A percentile compares a stretch with the other conserved stretches of the same genome.
phyloP scores from a whole-genome alignment of 192 early-diverging fungal species.

The Linnemannia hyalina region DNA sequence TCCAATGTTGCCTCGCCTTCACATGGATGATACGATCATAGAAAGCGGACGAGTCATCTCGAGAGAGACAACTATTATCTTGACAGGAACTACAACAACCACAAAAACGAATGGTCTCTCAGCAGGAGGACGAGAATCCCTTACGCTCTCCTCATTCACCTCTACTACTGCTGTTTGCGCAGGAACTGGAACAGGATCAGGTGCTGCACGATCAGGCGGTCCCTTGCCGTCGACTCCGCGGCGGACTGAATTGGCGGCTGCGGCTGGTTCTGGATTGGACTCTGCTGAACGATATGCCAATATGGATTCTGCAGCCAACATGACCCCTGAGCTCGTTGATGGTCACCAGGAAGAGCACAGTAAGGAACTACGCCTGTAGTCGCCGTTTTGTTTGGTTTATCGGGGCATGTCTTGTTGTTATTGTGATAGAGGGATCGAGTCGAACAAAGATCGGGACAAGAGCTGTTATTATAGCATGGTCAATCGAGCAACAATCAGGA shows the following conservation, averaged over 20 bases:
- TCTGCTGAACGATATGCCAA: neutral
- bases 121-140: slow-evolving; percentile 18
- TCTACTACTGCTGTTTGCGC: slow-evolving; percentile 38
- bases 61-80: neutral
- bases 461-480: neutral
- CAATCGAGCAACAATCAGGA: neutral
- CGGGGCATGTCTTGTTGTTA: too few species aligned
- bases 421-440: too few species aligned
- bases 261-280: neutral
- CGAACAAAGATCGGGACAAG: neutral
- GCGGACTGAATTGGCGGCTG: neutral
- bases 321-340: slow-evolving; percentile 2
- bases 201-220: slow-evolving; percentile 2
- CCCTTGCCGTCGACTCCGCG: neutral
- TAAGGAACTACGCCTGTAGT: neutral
- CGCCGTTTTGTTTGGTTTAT: neutral
- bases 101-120: slow-evolving; percentile 37
- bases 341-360: neutral
- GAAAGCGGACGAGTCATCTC: slow-evolving; percentile 30
- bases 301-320: slow-evolving; percentile 2
- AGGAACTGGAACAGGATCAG: slow-evolving; percentile 35
- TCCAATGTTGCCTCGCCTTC: slow-evolving; percentile 45
- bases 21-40: slow-evolving; percentile 33
- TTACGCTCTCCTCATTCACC: slow-evolving; percentile 32
- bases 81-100: slow-evolving; percentile 13